Percentiles rank a stretch among this genome's conserved stretches.
phyloP scores from a whole-genome alignment of 345 rosid species.

The Citrus medica region DNA sequence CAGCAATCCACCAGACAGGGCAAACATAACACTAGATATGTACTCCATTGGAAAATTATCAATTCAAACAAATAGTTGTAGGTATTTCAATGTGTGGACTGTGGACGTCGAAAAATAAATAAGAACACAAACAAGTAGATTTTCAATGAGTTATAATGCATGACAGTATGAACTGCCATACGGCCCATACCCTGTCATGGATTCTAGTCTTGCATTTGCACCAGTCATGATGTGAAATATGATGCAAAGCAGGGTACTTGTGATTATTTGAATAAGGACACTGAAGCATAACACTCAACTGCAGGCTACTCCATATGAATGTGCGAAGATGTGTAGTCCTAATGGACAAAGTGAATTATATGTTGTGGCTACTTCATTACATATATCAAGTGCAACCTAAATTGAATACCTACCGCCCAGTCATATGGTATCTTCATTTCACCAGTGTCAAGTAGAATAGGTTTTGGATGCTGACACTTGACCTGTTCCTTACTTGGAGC shows the following conservation, averaged over 20 bases:
- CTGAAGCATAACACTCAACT: not conserved
- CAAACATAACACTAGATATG: not conserved
- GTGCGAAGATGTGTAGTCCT: not conserved
- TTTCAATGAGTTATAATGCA: not conserved
- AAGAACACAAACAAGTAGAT: not conserved
- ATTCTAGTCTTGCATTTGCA: not conserved
- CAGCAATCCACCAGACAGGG: not conserved
- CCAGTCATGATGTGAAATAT: not conserved
- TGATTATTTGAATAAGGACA: not conserved
- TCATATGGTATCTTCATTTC: conserved; percentile 78
- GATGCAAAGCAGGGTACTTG: not conserved
- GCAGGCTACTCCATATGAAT: not conserved
- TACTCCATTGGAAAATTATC: not conserved
- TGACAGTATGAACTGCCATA: not conserved
- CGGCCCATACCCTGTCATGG: not conserved
- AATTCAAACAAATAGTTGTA: not conserved
- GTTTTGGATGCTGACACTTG: conserved; percentile 66
- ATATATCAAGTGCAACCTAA: not conserved
- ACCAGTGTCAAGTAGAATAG: conserved; percentile 74
- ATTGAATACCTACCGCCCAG: conserved; percentile 61
- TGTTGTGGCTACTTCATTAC: not conserved
- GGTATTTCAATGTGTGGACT: not conserved
- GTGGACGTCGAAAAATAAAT: not conserved
- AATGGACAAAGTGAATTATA: not conserved
- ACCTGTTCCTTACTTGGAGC: conserved; percentile 53